Conservation (phyloP, 2,329 filamentous ascomycete species). For the Aspergillus ochraceus region DNA sequence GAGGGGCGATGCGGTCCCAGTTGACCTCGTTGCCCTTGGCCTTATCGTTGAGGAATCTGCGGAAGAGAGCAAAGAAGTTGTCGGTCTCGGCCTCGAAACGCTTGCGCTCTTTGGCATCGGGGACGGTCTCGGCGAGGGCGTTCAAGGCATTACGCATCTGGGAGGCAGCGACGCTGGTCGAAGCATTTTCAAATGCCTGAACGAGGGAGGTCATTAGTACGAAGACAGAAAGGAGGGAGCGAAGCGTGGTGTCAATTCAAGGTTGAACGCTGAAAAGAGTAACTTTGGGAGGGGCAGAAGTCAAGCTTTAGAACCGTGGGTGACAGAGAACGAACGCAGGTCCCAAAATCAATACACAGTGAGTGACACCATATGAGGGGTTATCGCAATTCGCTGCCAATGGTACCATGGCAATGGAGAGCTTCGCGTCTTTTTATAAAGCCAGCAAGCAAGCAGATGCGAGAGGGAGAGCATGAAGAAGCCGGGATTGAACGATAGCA, state of each 20-base stretch:
- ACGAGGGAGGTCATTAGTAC: not conserved
- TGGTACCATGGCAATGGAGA: too few relatives aligned
- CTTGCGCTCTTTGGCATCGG: constrained; percentile 70
- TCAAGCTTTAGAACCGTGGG: too few relatives aligned
- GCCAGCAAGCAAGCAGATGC: too few relatives aligned
- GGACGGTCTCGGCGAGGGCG: constrained; percentile 84
- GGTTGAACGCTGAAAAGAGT: too few relatives aligned
- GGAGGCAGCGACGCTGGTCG: constrained; percentile 93
- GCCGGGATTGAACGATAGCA: too few relatives aligned
- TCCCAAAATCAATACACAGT: too few relatives aligned
- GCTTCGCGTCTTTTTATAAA: too few relatives aligned
- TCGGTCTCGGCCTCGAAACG: constrained; percentile 99
- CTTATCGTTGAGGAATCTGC: constrained; percentile 97
- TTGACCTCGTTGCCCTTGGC: constrained; percentile 95
- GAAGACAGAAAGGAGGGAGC: not conserved
- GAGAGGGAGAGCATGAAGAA: too few relatives aligned
- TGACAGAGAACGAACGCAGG: too few relatives aligned
- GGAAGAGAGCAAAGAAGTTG: constrained; percentile 99
- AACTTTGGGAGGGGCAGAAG: too few relatives aligned
- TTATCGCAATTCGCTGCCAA: too few relatives aligned
- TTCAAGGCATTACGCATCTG: constrained; percentile 99
- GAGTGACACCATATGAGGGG: too few relatives aligned
- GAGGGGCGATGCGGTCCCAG: constrained; percentile 95
- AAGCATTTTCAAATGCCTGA: constrained; percentile 98
- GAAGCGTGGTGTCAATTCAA: not conserved